phyloP scores from a whole-genome alignment of 805 yeast species.

The Suhomyces kilbournensis region DNA sequence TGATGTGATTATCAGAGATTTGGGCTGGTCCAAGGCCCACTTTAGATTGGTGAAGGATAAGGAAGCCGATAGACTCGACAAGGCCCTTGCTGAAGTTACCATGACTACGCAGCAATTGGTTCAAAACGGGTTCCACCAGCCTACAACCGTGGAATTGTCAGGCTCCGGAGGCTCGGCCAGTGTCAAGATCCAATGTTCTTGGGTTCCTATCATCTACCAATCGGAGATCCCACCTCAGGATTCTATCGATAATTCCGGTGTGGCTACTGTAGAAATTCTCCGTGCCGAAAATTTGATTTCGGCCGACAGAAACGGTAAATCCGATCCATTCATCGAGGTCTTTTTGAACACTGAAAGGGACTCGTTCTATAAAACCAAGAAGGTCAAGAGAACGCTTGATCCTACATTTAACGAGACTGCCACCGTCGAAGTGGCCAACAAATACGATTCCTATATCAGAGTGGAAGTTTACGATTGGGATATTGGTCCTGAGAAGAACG shows the following conservation, averaged over 20 bases:
- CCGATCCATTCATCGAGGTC: constrained; percentile 84
- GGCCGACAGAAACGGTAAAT: constrained; percentile 89
- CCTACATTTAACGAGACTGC: constrained; percentile 87
- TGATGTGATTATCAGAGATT: constrained; percentile 73
- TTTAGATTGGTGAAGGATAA: constrained; percentile 60
- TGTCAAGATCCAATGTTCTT: constrained; percentile 61
- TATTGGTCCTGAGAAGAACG: constrained; percentile 83
- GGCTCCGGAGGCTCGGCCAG: constrained; percentile 49
- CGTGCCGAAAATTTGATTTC: constrained; percentile 69
- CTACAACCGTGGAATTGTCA: constrained; percentile 52
- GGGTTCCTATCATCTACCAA: constrained; percentile 68
- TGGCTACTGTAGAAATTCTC: constrained; percentile 55
- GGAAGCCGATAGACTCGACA: constrained; percentile 53
- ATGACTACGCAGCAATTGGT: constrained; percentile 67
- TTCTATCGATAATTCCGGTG: constrained; percentile 72
- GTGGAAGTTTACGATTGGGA: constrained; percentile 86
- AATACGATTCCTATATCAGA: constrained; percentile 56
- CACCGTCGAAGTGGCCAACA: constrained; percentile 53
- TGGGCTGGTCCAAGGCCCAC: constrained; percentile 66
- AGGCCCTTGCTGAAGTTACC: constrained; percentile 57
- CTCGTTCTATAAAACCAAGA: constrained; percentile 68
- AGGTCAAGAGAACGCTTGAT: constrained; percentile 78
- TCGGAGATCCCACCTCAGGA: constrained; percentile 69
- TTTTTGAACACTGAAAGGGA: constrained; percentile 61
- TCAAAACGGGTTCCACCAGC: constrained; percentile 60